Percentiles rank a stretch among this genome's conserved stretches.
phyloP scores from a whole-genome alignment of 495 filamentous ascomycete species.

The Astrothelium subdiscretum region DNA sequence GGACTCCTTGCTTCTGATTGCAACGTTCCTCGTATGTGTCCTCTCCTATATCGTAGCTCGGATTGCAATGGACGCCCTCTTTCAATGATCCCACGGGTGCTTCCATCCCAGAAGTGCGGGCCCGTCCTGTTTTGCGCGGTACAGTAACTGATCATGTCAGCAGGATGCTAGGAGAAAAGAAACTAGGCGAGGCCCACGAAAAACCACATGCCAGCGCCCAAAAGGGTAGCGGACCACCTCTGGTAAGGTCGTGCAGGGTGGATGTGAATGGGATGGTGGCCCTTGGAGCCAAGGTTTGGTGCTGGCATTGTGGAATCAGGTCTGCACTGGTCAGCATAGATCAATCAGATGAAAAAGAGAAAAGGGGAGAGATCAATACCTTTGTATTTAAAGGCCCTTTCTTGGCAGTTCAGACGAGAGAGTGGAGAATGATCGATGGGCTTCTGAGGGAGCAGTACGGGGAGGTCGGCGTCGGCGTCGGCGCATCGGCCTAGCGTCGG shows the following conservation, averaged over 20 bases:
- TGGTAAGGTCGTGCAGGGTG: constrained; percentile 67
- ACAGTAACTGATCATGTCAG: constrained; percentile 58
- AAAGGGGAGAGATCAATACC: not conserved
- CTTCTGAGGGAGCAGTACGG: not conserved
- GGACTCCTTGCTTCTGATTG: not conserved
- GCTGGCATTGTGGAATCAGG: not conserved
- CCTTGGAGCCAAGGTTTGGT: constrained; percentile 5
- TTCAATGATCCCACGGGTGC: constrained; percentile 97
- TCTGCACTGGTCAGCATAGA: not conserved
- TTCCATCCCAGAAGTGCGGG: constrained; percentile 84
- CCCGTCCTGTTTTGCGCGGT: constrained; percentile 87
- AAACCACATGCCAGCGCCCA: constrained; percentile 98
- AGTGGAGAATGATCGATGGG: not conserved
- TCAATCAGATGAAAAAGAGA: not conserved
- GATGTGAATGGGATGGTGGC: constrained; percentile 60
- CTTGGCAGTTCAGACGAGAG: too few relatives aligned
- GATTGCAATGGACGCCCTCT: not conserved
- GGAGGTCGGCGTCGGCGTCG: not conserved
- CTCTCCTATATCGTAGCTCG: too few relatives aligned
- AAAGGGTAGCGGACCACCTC: constrained; percentile 67
- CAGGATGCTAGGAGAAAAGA: not conserved
- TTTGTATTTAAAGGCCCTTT: not conserved
- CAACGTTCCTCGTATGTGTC: not conserved
- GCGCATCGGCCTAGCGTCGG: not conserved
- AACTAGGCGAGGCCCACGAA: constrained; percentile 47